Percentiles rank a stretch among this genome's conserved stretches.
These are phyloP conservation scores for Ambrosia trifida DNA, from an alignment of 129 eudicot species.

Conservation along the genomic window DNA sequence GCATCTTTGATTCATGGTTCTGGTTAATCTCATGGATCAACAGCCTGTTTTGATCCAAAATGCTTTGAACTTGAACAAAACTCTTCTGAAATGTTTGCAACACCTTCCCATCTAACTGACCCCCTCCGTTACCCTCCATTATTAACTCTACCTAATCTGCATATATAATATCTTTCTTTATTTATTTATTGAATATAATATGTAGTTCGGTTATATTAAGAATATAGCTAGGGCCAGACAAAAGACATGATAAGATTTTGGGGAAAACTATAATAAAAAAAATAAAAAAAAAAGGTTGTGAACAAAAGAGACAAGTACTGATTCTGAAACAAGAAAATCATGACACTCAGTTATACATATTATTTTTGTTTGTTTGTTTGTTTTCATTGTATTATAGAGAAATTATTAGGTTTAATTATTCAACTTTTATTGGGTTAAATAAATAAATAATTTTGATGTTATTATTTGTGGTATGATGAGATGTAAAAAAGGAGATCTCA, in stretches of 20 bases:
- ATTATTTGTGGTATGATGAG: conserved; percentile 59
- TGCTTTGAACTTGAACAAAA: conserved; percentile 59
- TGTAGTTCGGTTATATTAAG: conserved; percentile 24
- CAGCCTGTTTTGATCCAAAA: conserved; percentile 80
- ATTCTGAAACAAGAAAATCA: conserved; percentile 61
- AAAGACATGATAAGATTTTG: conserved; percentile 43
- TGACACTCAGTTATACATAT: conserved; percentile 30
- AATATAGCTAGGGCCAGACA: conserved; percentile 26
- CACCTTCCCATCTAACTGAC: conserved; percentile 48
- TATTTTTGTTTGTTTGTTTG: no score
- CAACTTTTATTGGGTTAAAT: neutral
- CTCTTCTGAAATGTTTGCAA: conserved; percentile 74
- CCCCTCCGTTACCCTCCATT: conserved; percentile 20
- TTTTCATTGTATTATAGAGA: neutral
- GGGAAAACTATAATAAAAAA: conserved; percentile 28
- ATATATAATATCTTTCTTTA: neutral
- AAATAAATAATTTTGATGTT: conserved; percentile 16
- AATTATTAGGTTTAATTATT: neutral
- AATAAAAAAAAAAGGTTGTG: conserved; percentile 27
- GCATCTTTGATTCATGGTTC: conserved; percentile 83
- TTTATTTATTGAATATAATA: neutral
- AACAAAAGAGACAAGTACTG: conserved; percentile 59
- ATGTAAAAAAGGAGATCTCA: conserved; percentile 73
- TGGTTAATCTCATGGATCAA: conserved; percentile 83
- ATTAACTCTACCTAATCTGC: conserved; percentile 34